Conservation (phyloP, 768 basidiomycete genomes). For the Tulasnella calospora region DNA sequence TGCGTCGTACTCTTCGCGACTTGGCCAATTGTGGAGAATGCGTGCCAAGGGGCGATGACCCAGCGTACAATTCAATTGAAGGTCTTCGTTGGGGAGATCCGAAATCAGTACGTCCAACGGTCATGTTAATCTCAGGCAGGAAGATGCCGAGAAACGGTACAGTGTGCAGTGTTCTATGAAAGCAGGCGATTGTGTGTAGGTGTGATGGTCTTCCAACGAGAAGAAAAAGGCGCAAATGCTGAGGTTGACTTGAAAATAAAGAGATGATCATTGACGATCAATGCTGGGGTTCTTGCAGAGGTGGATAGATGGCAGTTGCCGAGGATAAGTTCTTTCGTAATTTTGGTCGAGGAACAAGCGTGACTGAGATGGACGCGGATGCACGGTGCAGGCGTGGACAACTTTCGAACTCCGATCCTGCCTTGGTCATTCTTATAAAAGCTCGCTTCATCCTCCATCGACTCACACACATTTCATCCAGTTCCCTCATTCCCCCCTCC, state of each 20-base stretch:
- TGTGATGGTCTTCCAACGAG: too few relatives aligned
- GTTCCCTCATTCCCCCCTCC: background rate
- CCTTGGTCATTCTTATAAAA: conserved; percentile 16
- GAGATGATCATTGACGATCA: too few relatives aligned
- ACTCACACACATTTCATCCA: background rate
- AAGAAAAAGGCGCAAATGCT: too few relatives aligned
- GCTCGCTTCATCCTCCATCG: conserved; percentile 27
- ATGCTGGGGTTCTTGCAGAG: too few relatives aligned
- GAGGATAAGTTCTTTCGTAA: too few relatives aligned
- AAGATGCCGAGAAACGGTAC: too few relatives aligned
- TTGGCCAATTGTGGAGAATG: conserved; percentile 62
- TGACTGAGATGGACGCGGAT: too few relatives aligned
- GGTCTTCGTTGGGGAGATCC: background rate
- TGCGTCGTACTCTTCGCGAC: conserved; percentile 32
- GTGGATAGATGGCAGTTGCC: too few relatives aligned
- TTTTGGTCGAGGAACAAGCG: too few relatives aligned
- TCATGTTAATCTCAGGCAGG: background rate
- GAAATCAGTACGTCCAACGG: background rate
- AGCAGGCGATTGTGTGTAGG: too few relatives aligned
- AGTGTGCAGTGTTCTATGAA: too few relatives aligned
- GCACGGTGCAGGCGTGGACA: conserved; percentile 30
- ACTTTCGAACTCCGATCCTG: conserved; percentile 2
- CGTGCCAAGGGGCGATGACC: conserved; percentile 43
- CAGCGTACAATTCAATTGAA: background rate
- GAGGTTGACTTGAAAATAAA: too few relatives aligned